Evolutionary conservation across 345 rosid genomes (phyloP), one percentile per base, ranked within the genome.

Genomic region (Boechera stricta): DNA sequence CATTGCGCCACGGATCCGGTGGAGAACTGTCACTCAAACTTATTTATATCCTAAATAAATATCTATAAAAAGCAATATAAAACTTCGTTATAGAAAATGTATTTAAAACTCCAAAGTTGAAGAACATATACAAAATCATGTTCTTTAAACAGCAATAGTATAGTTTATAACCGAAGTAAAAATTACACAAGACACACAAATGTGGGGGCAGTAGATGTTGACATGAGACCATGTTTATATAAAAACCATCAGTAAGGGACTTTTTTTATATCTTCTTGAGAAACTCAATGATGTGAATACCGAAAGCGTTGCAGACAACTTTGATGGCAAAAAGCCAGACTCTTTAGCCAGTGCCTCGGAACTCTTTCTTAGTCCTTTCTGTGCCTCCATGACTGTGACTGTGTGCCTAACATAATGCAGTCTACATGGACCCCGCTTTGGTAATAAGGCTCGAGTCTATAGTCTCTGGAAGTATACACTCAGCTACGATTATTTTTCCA

Each of bases 1-100:
- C 98, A 88, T 93, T 93, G 97, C 92, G 95, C 97, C 95, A 88
- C 91, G 85, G 92, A 88, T 89, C 98, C 96, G 69, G 67, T 49
- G 5, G 5, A 18, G 0, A 0, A 49, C 0, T 8, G 11, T 1
- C 11, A 1, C 12, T 16, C 7, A 47, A 15, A 0, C 0, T 0
- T 47, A 0, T 47, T 2, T 15, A 47, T 47, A 47, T 1, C 0
- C 3, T 0, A 44, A 0, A 5, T 0, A 10, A 0, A 38, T 9
- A 11, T 38, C 11, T 9, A 38, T 38, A 9, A 38, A 38, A 38
- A 9, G 42, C 11, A 38, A 38, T 38, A 8, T 38, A 9, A 38
- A 38, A 38, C 3, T 7, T 38, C 3, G 0, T 0, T 8, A 7
- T 3, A 2, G 0, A 8, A 38, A 8, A 9, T 36, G 3, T 7